Evolutionary conservation across 2,329 filamentous ascomycete genomes (phyloP).

Genomic region (Fusarium liriodendri): DNA sequence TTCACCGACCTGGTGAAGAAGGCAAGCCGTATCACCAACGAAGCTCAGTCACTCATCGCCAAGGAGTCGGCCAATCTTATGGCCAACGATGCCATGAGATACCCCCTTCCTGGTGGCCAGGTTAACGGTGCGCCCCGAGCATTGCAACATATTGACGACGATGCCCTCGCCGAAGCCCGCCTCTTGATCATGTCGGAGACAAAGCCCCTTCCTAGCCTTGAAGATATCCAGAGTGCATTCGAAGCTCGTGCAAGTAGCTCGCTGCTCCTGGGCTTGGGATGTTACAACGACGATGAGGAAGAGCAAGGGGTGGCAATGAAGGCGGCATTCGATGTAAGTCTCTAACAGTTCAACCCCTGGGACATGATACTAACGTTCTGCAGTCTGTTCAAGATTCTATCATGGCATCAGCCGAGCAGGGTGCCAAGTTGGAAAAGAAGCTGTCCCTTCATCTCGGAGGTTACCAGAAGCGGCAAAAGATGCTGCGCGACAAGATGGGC

Average conservation of each 20-base stretch:
- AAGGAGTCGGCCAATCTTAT: constrained; percentile 83
- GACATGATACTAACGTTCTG: constrained; percentile 27
- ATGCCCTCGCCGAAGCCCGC: constrained; percentile 78
- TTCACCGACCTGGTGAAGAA: constrained; percentile 73
- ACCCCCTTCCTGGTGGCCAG: constrained; percentile 75
- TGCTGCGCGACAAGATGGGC: constrained; percentile 80
- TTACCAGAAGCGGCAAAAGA: constrained; percentile 87
- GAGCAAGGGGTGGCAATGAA: constrained; percentile 73
- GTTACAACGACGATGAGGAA: constrained; percentile 82
- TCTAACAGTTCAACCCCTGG: too few relatives aligned
- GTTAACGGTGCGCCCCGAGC: constrained; percentile 70
- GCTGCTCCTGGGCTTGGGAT: constrained; percentile 81
- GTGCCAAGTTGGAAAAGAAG: constrained; percentile 93
- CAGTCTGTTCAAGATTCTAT: constrained; percentile 80
- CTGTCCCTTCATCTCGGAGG: constrained; percentile 88
- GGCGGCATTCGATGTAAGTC: constrained; percentile 78
- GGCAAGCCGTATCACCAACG: constrained; percentile 70
- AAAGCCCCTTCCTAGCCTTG: constrained; percentile 59
- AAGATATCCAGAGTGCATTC: constrained; percentile 66
- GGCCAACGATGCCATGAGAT: constrained; percentile 82
- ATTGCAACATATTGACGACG: constrained; percentile 76
- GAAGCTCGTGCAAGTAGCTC: constrained; percentile 64
- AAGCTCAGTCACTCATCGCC: constrained; percentile 76
- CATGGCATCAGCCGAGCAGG: constrained; percentile 78
- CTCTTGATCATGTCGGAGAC: constrained; percentile 80